Evolutionary conservation across 1,139 yeast genomes (phyloP), one percentile per base, ranked within the genome.

Genomic region (Saccharomycopsis phalli): DNA sequence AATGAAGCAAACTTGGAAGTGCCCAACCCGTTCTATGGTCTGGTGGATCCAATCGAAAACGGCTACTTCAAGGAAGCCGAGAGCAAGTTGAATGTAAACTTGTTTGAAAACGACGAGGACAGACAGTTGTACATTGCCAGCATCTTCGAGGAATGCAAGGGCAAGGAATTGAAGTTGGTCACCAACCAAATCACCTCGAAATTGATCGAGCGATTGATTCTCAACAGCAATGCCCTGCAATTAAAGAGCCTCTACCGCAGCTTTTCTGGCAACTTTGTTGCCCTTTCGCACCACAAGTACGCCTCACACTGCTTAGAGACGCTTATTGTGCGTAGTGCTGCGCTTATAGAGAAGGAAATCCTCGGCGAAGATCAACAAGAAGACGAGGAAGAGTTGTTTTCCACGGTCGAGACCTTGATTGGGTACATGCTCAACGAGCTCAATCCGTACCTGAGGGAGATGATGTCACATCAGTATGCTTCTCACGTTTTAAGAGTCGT

Each of bases 111-210:
- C 14, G 66, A 71, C 1, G 95, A 83, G 43, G 96, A 87, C 50
- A 74, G 80, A 52, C 61, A 60, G 3, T 80, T 81, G 2, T 87
- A 88, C 55, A 76, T 86, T 22, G 59, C 69, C 8, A 80, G 88
- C 51, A 88, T 86, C 4, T 68, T 83, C 49, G 94, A 82, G 51
- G 99, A 91, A 63, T 74, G 88, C 23, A 69, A 71, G 43, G 96
- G 96, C 4, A 87, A 88, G 52, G 98, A 91, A 60, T 66, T 93
- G 51, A 91, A 91, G 59, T 68, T 91, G 38, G 95, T 84, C 7
- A 88, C 96, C 3, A 88, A 91, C 56, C 97, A 88, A 55, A 84
- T 88, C 44, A 87, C 96, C 56, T 88, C 97, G 16, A 91, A 91
- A 57, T 69, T 91, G 46, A 71, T 91, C 68, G 99, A 91, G 61